These are phyloP conservation scores for Tanacetum coccineum DNA, from an alignment of 129 eudicot species.

Conservation along the genomic window DNA sequence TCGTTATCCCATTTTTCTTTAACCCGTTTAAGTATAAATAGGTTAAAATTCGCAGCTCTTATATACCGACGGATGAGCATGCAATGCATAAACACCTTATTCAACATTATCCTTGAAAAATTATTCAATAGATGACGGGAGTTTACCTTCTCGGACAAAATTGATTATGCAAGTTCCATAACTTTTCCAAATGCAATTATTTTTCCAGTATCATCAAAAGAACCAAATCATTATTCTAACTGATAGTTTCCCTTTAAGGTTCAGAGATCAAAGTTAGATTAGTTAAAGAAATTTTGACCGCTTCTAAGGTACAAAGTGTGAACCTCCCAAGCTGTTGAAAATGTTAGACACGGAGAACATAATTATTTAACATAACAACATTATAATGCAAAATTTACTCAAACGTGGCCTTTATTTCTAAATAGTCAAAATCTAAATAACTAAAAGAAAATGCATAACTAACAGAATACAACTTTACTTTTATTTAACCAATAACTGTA, in stretches of 20 bases:
- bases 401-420: too few relatives aligned
- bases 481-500: too few relatives aligned
- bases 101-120: not conserved
- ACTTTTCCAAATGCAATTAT: slow-evolving; percentile 90
- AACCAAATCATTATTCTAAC: not conserved
- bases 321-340: slow-evolving; percentile 88
- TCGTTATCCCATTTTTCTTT: too few relatives aligned
- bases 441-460: too few relatives aligned
- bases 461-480: too few relatives aligned
- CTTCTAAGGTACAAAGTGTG: too few relatives aligned
- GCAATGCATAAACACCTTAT: not conserved
- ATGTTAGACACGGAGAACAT: slow-evolving; percentile 38
- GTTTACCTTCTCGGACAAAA: slow-evolving; percentile 38
- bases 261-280: not conserved
- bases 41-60: not conserved
- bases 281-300: not conserved
- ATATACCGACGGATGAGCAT: not conserved
- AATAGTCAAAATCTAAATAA: too few relatives aligned
- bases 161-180: slow-evolving; percentile 46
- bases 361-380: not conserved
- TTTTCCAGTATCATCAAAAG: slow-evolving; percentile 54
- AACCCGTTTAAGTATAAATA: not conserved
- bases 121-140: not conserved
- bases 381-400: not conserved
- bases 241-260: not conserved